Conservation (phyloP, 2,329 filamentous ascomycete genomes). For the Xylaria digitata region DNA sequence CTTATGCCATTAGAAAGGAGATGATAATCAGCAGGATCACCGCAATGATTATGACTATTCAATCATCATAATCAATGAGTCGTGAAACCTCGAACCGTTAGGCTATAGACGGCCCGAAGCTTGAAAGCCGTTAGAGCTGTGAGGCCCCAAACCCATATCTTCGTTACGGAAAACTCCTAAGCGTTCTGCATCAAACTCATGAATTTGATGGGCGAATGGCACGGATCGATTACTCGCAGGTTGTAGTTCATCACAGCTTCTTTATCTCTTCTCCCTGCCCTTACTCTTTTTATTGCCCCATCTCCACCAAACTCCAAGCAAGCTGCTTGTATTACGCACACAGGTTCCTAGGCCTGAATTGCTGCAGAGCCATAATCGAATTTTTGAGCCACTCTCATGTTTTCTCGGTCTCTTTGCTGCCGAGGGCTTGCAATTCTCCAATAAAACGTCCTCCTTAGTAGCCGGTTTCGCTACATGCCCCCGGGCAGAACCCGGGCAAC, state of each 20-base stretch:
- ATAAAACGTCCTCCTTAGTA: neutral
- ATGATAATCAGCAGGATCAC: neutral
- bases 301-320: neutral
- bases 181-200: no score
- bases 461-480: conserved; percentile 8
- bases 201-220: neutral
- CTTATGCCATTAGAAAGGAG: neutral
- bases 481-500: no score
- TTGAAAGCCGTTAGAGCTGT: neutral
- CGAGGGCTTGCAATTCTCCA: conserved; percentile 13
- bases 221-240: neutral
- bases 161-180: neutral
- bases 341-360: no score
- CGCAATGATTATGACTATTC: neutral
- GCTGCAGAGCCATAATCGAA: neutral
- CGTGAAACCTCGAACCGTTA: no score
- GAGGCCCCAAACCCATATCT: neutral
- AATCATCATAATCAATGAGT: neutral
- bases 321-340: neutral
- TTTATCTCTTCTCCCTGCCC: neutral
- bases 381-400: no score
- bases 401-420: no score
- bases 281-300: neutral
- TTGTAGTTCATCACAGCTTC: neutral
- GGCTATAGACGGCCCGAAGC: neutral